Evolutionary conservation across 2,329 filamentous ascomycete genomes (phyloP), one percentile per base, ranked within the genome.

Genomic region (Pseudogymnoascus sp.): DNA sequence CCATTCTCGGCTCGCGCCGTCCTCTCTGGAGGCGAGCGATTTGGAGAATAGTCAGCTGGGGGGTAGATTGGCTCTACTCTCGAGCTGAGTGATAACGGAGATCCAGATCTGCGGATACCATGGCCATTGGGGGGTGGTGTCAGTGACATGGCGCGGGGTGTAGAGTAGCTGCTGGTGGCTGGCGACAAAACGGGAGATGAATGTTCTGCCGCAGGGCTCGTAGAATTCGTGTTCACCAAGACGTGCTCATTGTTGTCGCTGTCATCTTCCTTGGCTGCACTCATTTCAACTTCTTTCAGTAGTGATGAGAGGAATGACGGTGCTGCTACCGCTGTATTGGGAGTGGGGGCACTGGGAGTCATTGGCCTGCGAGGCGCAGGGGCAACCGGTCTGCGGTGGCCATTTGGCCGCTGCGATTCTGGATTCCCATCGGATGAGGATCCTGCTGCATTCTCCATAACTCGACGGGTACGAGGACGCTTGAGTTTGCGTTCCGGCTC

Each of bases 221-320:
- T 70, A 18, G 67, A 66, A 11, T 64, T 67, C 36, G 66, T 62
- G 60, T 66, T 68, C 16, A 59, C 40, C 6, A 69, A 66, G 28
- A 59, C 63, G 40, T 69, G 65, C 64, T 71, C 66, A n/a, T 42
- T 42, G 34, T 60, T 42, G 37, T 42, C 59, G 8, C 62, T 78
- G 62, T 87, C 84, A 60, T 87, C 85, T 62, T 88, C 84, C 0
- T 82, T 82, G 2, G 78, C 75, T 63, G 82, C 75, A 74, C 81
- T 82, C 75, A 82, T 83, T 66, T 96, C 92, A 1, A 97, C 91
- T 74, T 97, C 93, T 73, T 90, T 91, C 60, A 97, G 78, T 5
- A 97, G 79, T 0, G 91, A 93, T 23, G 91, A 90, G 6, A 97
- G 81, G 72, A 97, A 93, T 5, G 90, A 93, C 6, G 91, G 90